Percentiles rank a stretch among this genome's conserved stretches.
Conservation (phyloP, 192 early-diverging fungal species). For the Phlyctochytrium arcticum region DNA sequence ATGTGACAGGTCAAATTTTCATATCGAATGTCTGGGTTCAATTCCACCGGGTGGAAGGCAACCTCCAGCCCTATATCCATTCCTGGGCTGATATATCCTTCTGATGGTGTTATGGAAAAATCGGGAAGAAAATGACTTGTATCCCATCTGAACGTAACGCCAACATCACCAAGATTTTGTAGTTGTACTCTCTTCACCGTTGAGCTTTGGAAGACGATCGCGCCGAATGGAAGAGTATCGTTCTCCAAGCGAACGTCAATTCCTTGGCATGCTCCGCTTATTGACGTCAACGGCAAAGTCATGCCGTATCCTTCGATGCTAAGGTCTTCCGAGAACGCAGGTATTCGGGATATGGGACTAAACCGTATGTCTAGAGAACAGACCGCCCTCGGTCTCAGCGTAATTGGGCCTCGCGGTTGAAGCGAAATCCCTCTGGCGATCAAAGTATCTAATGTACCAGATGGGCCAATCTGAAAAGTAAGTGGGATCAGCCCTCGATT, state of each 20-base stretch:
- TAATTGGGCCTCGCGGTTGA: constrained; percentile 19
- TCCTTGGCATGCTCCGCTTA: constrained; percentile 55
- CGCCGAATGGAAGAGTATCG: constrained; percentile 58
- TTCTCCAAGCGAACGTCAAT: constrained; percentile 56
- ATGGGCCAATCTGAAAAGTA: constrained; percentile 39
- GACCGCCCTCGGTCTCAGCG: constrained; percentile 43
- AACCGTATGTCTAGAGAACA: constrained; percentile 45
- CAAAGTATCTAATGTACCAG: constrained; percentile 33
- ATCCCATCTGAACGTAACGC: constrained; percentile 54
- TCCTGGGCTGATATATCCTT: constrained; percentile 62
- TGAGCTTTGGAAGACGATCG: constrained; percentile 53
- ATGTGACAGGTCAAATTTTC: constrained; percentile 49
- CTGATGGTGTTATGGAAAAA: constrained; percentile 54
- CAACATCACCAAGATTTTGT: constrained; percentile 57
- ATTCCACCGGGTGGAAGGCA: constrained; percentile 50
- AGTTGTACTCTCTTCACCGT: constrained; percentile 50
- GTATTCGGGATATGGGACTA: constrained; percentile 41
- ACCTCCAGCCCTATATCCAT: constrained; percentile 60
- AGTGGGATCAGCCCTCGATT: constrained; percentile 51
- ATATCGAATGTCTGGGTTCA: constrained; percentile 54
- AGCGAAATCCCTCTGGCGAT: constrained; percentile 26
- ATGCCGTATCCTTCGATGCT: constrained; percentile 42
- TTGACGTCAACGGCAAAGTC: constrained; percentile 32
- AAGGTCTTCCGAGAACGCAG: constrained; percentile 52
- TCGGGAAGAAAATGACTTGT: constrained; percentile 41